Percentiles rank a stretch among this genome's conserved stretches.
Evolutionary conservation across 306 rosid genomes (phyloP).

Genomic region (Cucurbita maxima): DNA sequence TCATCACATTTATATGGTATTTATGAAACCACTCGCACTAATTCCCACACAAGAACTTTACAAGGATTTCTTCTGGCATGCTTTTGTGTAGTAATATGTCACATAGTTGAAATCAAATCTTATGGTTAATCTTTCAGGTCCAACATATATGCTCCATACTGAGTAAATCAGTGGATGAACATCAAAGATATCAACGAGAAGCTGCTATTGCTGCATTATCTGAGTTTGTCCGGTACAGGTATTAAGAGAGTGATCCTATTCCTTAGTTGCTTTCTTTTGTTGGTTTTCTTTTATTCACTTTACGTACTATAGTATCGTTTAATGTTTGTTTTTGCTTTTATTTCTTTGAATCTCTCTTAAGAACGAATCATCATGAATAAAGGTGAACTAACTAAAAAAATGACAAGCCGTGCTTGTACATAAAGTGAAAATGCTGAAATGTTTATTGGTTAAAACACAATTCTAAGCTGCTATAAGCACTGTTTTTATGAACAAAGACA

Average conservation of each 20-base stretch:
- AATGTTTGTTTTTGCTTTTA: background rate
- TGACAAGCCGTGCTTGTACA: background rate
- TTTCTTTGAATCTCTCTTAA: background rate
- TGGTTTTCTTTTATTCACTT: background rate
- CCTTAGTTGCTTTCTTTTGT: constrained; percentile 1
- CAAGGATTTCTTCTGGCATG: background rate
- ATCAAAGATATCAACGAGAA: constrained; percentile 75
- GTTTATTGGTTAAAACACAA: background rate
- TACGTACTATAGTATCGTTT: background rate
- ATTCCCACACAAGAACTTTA: background rate
- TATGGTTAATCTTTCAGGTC: constrained; percentile 32
- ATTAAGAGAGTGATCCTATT: constrained; percentile 5
- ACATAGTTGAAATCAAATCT: background rate
- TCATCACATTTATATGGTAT: background rate
- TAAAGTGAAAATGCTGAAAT: background rate
- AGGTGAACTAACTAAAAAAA: background rate
- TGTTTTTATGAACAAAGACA: background rate
- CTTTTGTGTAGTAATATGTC: background rate
- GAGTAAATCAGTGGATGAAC: constrained; percentile 56
- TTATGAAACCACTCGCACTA: background rate
- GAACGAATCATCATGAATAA: background rate
- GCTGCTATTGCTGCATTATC: constrained; percentile 95
- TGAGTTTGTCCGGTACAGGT: constrained; percentile 88
- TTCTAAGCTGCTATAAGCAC: background rate
- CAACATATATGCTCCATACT: constrained; percentile 66